phyloP scores from a whole-genome alignment of 2,329 filamentous ascomycete genomes.

The Periconia digitata region DNA sequence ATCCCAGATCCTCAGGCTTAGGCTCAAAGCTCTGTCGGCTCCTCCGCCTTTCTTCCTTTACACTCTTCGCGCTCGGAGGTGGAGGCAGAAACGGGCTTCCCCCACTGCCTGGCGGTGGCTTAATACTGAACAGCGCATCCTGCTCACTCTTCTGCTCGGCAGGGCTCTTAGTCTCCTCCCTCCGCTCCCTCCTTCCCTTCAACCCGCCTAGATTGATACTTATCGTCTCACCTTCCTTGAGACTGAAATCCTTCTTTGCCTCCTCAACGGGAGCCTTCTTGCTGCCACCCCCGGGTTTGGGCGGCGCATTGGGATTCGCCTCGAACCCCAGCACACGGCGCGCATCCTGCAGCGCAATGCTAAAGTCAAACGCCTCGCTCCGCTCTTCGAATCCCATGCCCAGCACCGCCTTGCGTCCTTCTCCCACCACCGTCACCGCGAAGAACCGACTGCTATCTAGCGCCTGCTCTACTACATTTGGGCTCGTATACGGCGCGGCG shows the following conservation, averaged over 20 bases:
- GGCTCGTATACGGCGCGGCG: slow-evolving; percentile 73
- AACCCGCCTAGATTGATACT: slow-evolving; percentile 71
- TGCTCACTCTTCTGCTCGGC: slow-evolving; percentile 44
- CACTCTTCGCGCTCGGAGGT: slow-evolving; percentile 64
- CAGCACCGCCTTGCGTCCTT: slow-evolving; percentile 73
- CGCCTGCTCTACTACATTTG: slow-evolving; percentile 71
- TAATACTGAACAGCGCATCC: slow-evolving; percentile 68
- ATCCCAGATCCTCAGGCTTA: slow-evolving; percentile 66
- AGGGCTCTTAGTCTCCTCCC: slow-evolving; percentile 36
- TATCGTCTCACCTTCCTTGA: slow-evolving; percentile 90
- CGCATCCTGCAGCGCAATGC: slow-evolving; percentile 76
- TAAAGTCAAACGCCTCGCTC: slow-evolving; percentile 83
- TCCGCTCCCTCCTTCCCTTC: slow-evolving; percentile 50
- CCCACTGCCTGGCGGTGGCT: slow-evolving; percentile 63
- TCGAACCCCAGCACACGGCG: slow-evolving; percentile 69
- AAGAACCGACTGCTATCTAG: slow-evolving; percentile 83
- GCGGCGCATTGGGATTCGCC: slow-evolving; percentile 28
- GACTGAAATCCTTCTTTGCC: slow-evolving; percentile 71
- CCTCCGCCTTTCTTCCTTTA: slow-evolving; percentile 62
- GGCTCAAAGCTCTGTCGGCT: slow-evolving; percentile 50
- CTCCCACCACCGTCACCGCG: slow-evolving; percentile 76
- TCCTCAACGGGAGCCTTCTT: slow-evolving; percentile 50
- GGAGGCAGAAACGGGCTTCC: slow-evolving; percentile 60
- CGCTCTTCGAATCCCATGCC: slow-evolving; percentile 88
- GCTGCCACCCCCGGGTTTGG: slow-evolving; percentile 16